Conservation (phyloP, 495 filamentous ascomycete species). For the Lindgomyces ingoldianus region DNA sequence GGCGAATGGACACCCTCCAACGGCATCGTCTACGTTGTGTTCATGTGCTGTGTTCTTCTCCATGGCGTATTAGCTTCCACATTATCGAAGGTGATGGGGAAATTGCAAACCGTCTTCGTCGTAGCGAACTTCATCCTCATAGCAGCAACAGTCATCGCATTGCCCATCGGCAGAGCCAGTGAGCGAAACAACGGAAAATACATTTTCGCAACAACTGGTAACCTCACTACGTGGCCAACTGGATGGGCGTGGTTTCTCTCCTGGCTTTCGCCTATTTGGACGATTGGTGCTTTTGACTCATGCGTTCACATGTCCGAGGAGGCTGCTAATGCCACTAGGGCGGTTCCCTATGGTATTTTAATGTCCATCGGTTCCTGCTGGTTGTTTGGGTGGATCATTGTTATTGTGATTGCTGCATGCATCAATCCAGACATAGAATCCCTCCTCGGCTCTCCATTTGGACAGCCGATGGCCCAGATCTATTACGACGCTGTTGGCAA, state of each 20-base stretch:
- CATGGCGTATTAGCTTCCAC: slow-evolving; percentile 62
- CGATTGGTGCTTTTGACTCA: slow-evolving; percentile 55
- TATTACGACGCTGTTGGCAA: slow-evolving; percentile 59
- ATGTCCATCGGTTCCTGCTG: slow-evolving; percentile 53
- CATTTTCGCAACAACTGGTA: slow-evolving; percentile 54
- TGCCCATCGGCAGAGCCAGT: slow-evolving; percentile 57
- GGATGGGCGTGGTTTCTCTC: slow-evolving; percentile 61
- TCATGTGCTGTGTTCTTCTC: slow-evolving; percentile 57
- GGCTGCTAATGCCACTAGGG: slow-evolving; percentile 61
- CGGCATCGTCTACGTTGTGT: slow-evolving; percentile 64
- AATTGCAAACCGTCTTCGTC: slow-evolving; percentile 65
- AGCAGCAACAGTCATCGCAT: slow-evolving; percentile 63
- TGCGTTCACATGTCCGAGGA: slow-evolving; percentile 65
- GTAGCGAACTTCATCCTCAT: slow-evolving; percentile 65
- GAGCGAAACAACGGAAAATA: slow-evolving; percentile 51
- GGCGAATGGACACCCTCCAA: slow-evolving; percentile 63
- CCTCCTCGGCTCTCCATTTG: slow-evolving; percentile 48
- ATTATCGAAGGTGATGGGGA: slow-evolving; percentile 62
- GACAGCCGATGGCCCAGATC: slow-evolving; percentile 60
- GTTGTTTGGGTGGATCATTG: slow-evolving; percentile 55
- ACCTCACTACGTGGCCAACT: slow-evolving; percentile 57
- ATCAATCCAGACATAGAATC: slow-evolving; percentile 50
- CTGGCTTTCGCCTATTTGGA: slow-evolving; percentile 70
- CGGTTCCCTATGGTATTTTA: slow-evolving; percentile 55
- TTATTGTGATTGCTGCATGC: slow-evolving; percentile 55